Evolutionary conservation across 768 basidiomycete species (phyloP), one percentile per base, ranked within the genome.

Genomic region (Lyophyllum decastes): DNA sequence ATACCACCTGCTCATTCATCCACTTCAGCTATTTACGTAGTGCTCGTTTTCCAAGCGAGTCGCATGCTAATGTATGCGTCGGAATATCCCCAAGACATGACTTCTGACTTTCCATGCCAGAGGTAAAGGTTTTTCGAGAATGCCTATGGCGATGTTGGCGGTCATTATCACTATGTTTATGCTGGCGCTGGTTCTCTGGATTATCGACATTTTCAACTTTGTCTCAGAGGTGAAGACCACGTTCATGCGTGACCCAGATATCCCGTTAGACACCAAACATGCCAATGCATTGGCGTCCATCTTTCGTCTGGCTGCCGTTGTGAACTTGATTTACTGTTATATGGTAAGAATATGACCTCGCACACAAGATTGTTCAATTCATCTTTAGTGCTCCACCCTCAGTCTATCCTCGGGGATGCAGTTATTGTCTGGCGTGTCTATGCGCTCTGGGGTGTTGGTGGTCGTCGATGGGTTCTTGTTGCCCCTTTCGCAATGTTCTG

Each of bases 11-110:
- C n/a, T n/a, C n/a, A n/a, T n/a, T n/a, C n/a, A n/a, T n/a, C n/a
- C n/a, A n/a, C 19, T 26, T 11, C 26, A 60, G 59, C 55, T 11
- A 52, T 60, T 22, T 56, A 60, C 24, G 49, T 50, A 0, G 51
- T 60, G 17, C 19, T 60, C 40, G 52, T 60, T 1, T 22, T 52
- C 22, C n/a, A 52, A 40, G 55, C 55, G 7, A 59, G 48, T 26
- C 48, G 30, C 4, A 38, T 59, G 14, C 58, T 59, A 5, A 45
- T 55, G 58, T 59, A 34, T 27, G n/a, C n/a, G n/a, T n/a, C n/a
- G n/a, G n/a, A n/a, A n/a, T n/a, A n/a, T n/a, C n/a, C n/a, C 21
- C 16, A 17, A 2, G 2, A 14, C 19, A 49, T 41, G 49, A n/a
- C n/a, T n/a, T n/a, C n/a, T 44, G n/a, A 24, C 8, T n/a, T 10